These are phyloP conservation scores for Scleromitrula shiraiana DNA, from an alignment of 2,329 filamentous ascomycete species.

Conservation along the genomic window DNA sequence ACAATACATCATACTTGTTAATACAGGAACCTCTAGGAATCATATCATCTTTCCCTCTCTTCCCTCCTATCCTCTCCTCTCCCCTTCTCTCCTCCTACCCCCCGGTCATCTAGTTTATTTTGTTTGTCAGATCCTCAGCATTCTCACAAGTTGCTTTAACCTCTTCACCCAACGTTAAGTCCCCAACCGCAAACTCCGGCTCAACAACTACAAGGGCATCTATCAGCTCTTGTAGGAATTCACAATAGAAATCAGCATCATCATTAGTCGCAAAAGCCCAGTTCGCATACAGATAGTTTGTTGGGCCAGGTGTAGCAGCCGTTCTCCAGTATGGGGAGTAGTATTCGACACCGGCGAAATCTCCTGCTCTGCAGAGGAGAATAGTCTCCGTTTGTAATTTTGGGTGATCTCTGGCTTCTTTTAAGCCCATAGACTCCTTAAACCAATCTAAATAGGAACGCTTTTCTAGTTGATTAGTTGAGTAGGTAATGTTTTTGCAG, in stretches of 20 bases:
- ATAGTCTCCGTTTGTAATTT: background rate
- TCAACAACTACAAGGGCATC: conserved; percentile 1
- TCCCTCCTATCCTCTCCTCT: no score
- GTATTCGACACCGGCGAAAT: conserved; percentile 4
- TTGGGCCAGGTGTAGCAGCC: conserved; percentile 2
- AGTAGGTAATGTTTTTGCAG: conserved; percentile 4
- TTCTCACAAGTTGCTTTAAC: background rate
- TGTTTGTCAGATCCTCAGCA: no score
- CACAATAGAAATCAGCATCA: conserved; percentile 3
- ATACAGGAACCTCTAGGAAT: no score
- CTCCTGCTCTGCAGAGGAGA: background rate
- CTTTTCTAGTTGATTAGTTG: background rate
- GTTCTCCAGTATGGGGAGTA: conserved; percentile 2
- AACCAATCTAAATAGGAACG: background rate
- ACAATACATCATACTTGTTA: no score
- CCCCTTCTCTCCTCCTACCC: no score
- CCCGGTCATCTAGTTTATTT: no score
- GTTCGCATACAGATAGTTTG: conserved; percentile 1
- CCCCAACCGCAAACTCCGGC: conserved; percentile 8
- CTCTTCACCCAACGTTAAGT: background rate
- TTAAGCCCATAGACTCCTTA: background rate
- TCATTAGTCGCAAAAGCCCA: conserved; percentile 1
- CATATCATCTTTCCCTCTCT: no score
- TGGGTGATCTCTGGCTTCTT: background rate
- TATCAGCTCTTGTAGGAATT: conserved; percentile 1